Evolutionary conservation across 352 stramenopile species (phyloP).

Genomic region (Phytophthora quininea): DNA sequence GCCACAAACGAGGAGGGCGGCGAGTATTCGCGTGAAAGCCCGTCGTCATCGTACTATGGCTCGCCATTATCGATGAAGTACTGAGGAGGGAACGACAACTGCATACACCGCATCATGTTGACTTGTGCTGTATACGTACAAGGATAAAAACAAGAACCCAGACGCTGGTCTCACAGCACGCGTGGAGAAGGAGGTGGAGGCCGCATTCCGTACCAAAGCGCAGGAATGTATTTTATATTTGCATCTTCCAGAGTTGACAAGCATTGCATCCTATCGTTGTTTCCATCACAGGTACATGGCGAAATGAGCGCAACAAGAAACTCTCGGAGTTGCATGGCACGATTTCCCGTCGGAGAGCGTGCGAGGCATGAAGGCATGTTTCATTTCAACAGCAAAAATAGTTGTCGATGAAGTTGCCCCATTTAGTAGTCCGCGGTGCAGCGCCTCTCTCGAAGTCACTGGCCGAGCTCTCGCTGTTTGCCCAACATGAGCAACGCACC

Average conservation of each 20-base stretch:
- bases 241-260: constrained; percentile 23
- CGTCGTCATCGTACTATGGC: constrained; percentile 36
- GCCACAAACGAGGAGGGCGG: constrained; percentile 45
- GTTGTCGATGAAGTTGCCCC: constrained; percentile 17
- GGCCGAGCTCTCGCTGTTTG: background rate
- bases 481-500: constrained; percentile 15
- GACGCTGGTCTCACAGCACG: background rate
- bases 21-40: constrained; percentile 41
- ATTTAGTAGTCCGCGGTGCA: constrained; percentile 12
- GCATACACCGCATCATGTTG: no score
- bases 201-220: constrained; percentile 19
- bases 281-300: no score
- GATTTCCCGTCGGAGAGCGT: no score
- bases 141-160: background rate
- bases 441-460: no score
- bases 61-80: constrained; percentile 25
- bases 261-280: background rate
- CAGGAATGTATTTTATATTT: constrained; percentile 50
- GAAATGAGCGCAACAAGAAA: no score
- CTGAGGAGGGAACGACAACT: constrained; percentile 1
- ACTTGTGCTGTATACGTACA: no score
- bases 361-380: no score
- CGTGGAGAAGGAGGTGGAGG: constrained; percentile 8
- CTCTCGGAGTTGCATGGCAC: no score
- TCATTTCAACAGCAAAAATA: constrained; percentile 23